phyloP scores from a whole-genome alignment of 2,329 filamentous ascomycete species.

The Fusarium virguliforme region DNA sequence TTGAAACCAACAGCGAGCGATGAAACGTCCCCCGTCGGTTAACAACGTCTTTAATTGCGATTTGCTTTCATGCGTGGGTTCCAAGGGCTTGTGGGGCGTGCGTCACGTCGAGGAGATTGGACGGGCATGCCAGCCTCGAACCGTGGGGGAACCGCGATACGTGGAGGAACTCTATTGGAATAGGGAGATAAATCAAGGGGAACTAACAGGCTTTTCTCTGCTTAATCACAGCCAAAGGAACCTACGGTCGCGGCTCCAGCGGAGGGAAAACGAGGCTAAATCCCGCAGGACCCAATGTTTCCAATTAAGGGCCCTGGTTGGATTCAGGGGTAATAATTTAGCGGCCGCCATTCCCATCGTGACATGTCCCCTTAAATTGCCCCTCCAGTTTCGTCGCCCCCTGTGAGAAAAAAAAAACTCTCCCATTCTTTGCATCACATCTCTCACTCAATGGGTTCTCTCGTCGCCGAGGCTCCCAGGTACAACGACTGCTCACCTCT shows the following conservation, averaged over 20 bases:
- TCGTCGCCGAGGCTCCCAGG: constrained; percentile 40
- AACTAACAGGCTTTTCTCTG: not conserved
- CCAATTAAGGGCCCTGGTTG: constrained; percentile 36
- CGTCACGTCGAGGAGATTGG: not conserved
- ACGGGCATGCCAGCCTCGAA: not conserved
- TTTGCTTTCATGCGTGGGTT: constrained; percentile 15
- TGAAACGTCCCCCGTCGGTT: constrained; percentile 10
- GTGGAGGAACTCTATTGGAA: constrained; percentile 2
- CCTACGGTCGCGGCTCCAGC: not conserved
- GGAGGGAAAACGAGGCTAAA: constrained; percentile 30
- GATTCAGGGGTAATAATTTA: constrained; percentile 40
- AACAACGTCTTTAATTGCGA: constrained; percentile 14
- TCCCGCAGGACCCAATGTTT: constrained; percentile 43
- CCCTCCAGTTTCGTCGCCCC: constrained; percentile 29
- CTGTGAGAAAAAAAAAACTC: not conserved
- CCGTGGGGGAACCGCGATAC: not conserved
- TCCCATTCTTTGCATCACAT: not conserved
- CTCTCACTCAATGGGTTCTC: constrained; percentile 41
- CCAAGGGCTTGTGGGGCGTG: not conserved
- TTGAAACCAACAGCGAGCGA: constrained; percentile 3
- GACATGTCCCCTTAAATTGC: constrained; percentile 37
- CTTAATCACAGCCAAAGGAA: constrained; percentile 1
- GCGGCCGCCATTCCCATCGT: constrained; percentile 27
- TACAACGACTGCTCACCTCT: constrained; percentile 43
- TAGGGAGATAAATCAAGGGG: constrained; percentile 2